Evolutionary conservation across 805 yeast species (phyloP), one percentile per base, ranked within the genome.

Genomic region (Lachancea sp.): DNA sequence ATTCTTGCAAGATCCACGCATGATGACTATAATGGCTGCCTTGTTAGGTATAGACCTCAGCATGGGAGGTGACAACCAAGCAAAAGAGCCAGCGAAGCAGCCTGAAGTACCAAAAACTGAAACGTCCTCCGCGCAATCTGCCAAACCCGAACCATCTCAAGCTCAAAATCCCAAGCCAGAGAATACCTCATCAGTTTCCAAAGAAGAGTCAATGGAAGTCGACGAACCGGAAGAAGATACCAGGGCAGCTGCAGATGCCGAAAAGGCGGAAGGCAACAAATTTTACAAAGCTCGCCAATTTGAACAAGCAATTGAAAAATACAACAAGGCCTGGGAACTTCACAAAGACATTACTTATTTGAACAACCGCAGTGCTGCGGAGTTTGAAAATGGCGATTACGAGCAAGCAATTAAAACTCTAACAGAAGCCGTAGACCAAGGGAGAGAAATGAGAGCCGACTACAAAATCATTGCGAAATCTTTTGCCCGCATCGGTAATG

Each of bases 341-440:
- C 65, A 71, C 66, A 74, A 79, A 57, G 97, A 92, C 60, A 86
- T 90, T 56, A 90, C 97, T 1, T 92, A 83, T 61, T 73, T 92
- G 61, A 92, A 94, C 71, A 92, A 92, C 72, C 79, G 94, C 56
- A 92, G 98, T 29, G 97, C 99, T 42, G 99, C 98, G 24, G 96
- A 92, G 67, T 92, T 67, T 58, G 99, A 92, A 68, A 87, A 89
- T 64, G 96, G 92, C 47, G 96, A 88, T 57, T 84, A 75, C 56
- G 96, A 88, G 43, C 66, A 80, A 8, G 89, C 96, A 29, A 84
- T 92, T 49, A 66, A 72, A 45, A 86, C 97, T 4, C 82, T 96
- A 63, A 68, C 76, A 52, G 65, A 67, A 36, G 97, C 98, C 19
- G 75, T 90, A 47, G 96, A 86, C 30, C 79, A 84, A 61, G 96